Evolutionary conservation across 2,329 filamentous ascomycete species (phyloP).

Genomic region (Endothia cerciana): DNA sequence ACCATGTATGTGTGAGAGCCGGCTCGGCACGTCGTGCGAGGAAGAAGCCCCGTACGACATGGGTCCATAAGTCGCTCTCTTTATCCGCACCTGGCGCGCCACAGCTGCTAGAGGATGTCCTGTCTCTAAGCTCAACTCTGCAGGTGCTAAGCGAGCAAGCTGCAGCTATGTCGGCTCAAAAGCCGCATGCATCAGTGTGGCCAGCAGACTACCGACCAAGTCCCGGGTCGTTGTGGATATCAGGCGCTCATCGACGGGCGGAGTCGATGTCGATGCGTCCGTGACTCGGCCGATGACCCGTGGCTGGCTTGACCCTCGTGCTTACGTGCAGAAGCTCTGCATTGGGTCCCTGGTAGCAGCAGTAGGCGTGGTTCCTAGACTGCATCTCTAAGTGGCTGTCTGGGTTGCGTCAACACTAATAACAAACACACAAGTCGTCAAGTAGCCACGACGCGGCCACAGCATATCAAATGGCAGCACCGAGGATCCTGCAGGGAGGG

Average conservation of each 20-base stretch:
- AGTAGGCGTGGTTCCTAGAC: constrained; percentile 11
- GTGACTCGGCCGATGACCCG: constrained; percentile 22
- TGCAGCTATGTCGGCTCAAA: neutral
- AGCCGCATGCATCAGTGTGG: neutral
- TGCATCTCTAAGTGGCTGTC: constrained; percentile 24
- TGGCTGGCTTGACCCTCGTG: constrained; percentile 20
- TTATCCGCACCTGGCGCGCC: neutral
- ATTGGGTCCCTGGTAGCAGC: constrained; percentile 12
- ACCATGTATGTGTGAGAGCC: too few relatives aligned
- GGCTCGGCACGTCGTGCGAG: constrained; percentile 11
- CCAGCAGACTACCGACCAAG: constrained; percentile 3
- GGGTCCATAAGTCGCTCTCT: neutral
- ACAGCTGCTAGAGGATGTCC: neutral
- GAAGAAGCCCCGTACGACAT: constrained; percentile 1
- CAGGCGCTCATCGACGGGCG: constrained; percentile 25
- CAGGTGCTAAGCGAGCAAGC: neutral
- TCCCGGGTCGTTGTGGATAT: neutral
- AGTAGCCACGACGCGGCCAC: constrained; percentile 1
- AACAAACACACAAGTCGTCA: constrained; percentile 10
- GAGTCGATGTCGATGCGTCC: constrained; percentile 23
- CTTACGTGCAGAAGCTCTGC: constrained; percentile 28
- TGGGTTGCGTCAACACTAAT: constrained; percentile 2
- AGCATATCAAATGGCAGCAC: neutral
- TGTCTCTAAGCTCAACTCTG: neutral
- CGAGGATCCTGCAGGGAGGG: neutral